Percentiles rank a stretch among this genome's conserved stretches.
Conservation (phyloP, 768 basidiomycete species). For the Termitomyces sp. region DNA sequence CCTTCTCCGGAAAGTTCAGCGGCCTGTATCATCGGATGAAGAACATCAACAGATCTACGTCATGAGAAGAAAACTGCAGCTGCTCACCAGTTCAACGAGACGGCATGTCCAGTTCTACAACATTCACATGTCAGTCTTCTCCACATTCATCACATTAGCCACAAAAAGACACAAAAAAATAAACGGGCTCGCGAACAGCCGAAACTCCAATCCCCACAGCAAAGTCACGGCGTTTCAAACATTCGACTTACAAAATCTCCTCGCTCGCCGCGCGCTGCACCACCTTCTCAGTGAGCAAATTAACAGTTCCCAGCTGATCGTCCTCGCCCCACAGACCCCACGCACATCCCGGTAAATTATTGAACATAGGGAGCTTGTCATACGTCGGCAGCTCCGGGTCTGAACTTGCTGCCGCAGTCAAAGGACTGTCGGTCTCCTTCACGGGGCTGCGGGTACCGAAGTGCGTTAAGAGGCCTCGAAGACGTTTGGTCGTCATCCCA, state of each 20-base stretch:
- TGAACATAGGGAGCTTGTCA: constrained; percentile 45
- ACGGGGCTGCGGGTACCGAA: constrained; percentile 14
- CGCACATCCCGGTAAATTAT: constrained; percentile 59
- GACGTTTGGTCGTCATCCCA: constrained; percentile 29
- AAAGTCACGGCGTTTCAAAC: background rate
- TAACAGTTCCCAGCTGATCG: constrained; percentile 67
- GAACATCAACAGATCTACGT: background rate
- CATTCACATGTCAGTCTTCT: background rate
- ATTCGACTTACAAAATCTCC: constrained; percentile 44
- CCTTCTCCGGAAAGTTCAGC: constrained; percentile 65
- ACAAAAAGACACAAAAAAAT: background rate
- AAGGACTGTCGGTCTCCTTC: constrained; percentile 3
- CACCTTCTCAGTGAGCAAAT: constrained; percentile 61
- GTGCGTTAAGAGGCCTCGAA: constrained; percentile 29
- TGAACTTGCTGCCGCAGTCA: background rate
- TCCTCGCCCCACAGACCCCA: constrained; percentile 68
- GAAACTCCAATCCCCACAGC: background rate
- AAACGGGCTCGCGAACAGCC: background rate
- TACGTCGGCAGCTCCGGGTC: constrained; percentile 29
- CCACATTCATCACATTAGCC: background rate
- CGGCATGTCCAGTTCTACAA: constrained; percentile 48
- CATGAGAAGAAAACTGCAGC: background rate
- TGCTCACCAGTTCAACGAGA: constrained; percentile 63
- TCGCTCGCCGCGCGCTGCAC: constrained; percentile 56
- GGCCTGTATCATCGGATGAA: constrained; percentile 42